Evolutionary conservation across 495 filamentous ascomycete genomes (phyloP).

Genomic region (Delitschia confertaspora): DNA sequence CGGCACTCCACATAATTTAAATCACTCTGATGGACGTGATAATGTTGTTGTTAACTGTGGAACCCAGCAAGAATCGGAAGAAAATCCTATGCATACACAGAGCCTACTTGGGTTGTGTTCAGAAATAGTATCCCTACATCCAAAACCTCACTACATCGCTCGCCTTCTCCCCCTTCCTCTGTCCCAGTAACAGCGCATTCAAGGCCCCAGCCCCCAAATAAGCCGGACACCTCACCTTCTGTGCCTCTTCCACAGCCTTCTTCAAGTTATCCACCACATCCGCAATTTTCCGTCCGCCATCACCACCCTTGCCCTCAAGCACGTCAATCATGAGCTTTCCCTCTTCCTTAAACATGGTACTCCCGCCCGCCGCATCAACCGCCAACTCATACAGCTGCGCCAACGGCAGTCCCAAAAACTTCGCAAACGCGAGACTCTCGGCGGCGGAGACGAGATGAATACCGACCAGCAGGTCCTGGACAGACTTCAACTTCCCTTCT

Average conservation of each 20-base stretch:
- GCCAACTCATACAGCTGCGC: constrained; percentile 59
- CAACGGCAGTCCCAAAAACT: constrained; percentile 52
- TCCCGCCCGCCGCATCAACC: constrained; percentile 60
- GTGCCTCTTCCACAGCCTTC: constrained; percentile 18
- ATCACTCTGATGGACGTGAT: no score
- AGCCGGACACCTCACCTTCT: constrained; percentile 22
- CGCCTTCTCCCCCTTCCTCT: background rate
- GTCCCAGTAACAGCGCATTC: constrained; percentile 4
- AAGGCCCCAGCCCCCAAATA: constrained; percentile 16
- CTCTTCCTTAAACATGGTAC: constrained; percentile 49
- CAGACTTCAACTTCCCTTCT: constrained; percentile 41
- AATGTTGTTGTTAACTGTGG: no score
- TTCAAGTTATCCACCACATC: constrained; percentile 4
- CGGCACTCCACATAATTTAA: no score
- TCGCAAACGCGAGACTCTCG: constrained; percentile 60
- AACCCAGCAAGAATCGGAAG: no score
- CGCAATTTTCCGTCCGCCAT: constrained; percentile 1
- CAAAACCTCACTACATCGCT: no score
- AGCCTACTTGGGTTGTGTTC: no score
- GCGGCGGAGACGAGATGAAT: constrained; percentile 58
- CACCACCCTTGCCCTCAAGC: constrained; percentile 15
- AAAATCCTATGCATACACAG: no score
- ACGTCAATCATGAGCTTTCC: constrained; percentile 46
- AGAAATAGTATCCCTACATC: no score
- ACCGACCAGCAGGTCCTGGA: constrained; percentile 50